Base-by-base conservation (phyloP, 2,329 filamentous ascomycete genomes). In the Sclerotinia subarctica region DNA sequence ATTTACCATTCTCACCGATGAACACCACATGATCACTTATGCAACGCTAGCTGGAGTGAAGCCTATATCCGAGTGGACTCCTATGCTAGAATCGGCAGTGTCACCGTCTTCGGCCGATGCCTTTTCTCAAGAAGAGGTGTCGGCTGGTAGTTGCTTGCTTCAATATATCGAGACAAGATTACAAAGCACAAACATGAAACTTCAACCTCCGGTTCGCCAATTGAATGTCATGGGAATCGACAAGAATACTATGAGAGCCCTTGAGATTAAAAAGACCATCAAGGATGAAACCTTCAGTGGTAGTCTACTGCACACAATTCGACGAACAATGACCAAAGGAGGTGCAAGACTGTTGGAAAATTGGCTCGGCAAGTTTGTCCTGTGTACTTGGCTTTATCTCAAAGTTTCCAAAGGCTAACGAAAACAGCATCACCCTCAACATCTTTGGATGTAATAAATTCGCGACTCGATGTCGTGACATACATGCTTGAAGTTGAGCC, bases 181-280 rank as follows among this genome's bases (percentile, higher is more conserved):
- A 24, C 90, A 91, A 74, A 92, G 92, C 24, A 81, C 89, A 65
- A 88, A 87, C 75, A 88, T 96, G 81, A 93, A 91, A 78, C 84
- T 99, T 52, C 93, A 96, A 77, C 88, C 92, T 56, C 95, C 95
- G 2, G 81, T 89, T 47, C 89, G 92, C 69, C 86, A 92, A 72
- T 87, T 91, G 75, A 87, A 96, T 70, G 88, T 90, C 71, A 95
- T 99, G 92, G 85, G 82, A 63, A 96, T 99, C 72, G 95, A 99
- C 80, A 94, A 90, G 76, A 96, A 94, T 76, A 97, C 91, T 72
- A 85, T 99, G 80, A 86, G 92, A 69, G 92, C 94, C 1, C 83
- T 99, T 5, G 95, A 99, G 78, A 92, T 99, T 72, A 88, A 92
- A 72, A 88, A 89, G 76, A 98, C 95, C 0, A 88, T 96, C 63